Conservation (phyloP, 139 green algal genomes). For the Nannochloris sp. region DNA sequence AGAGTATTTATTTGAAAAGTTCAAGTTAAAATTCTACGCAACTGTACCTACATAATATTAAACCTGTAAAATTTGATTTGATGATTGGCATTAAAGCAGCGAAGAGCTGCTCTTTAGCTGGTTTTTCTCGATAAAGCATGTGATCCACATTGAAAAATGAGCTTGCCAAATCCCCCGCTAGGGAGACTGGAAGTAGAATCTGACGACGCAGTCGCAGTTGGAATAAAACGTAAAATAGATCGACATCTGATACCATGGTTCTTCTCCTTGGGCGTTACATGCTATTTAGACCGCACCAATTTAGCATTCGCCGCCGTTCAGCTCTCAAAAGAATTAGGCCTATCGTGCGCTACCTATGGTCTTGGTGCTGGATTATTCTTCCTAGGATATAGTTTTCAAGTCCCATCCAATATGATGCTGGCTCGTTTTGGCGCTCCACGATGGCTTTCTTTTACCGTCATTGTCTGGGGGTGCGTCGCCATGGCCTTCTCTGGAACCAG, state of each 20-base stretch:
- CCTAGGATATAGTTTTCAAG: slow-evolving; percentile 60
- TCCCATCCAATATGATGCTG: slow-evolving; percentile 49
- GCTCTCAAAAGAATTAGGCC: slow-evolving; percentile 48
- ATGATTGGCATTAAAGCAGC: too few relatives aligned
- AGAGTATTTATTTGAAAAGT: too few relatives aligned
- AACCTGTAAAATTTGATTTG: too few relatives aligned
- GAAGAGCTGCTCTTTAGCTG: too few relatives aligned
- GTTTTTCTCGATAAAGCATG: too few relatives aligned
- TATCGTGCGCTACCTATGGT: slow-evolving; percentile 58
- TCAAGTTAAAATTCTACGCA: too few relatives aligned
- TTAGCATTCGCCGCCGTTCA: slow-evolving; percentile 63
- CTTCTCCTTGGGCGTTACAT: slow-evolving; percentile 36
- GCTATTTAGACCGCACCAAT: slow-evolving; percentile 71
- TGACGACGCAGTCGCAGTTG: too few relatives aligned
- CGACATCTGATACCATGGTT: slow-evolving; percentile 28
- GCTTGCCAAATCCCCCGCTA: too few relatives aligned
- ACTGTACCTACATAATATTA: too few relatives aligned
- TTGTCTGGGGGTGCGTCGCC: slow-evolving; percentile 56
- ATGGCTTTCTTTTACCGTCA: slow-evolving; percentile 51
- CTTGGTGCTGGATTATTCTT: slow-evolving; percentile 73
- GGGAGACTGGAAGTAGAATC: too few relatives aligned
- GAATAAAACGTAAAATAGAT: slow-evolving; percentile 35
- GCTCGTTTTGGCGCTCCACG: slow-evolving; percentile 38
- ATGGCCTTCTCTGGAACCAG: slow-evolving; percentile 41
- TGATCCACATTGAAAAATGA: too few relatives aligned